Conservation (phyloP, 345 rosid species). For the Passiflora organensis region DNA sequence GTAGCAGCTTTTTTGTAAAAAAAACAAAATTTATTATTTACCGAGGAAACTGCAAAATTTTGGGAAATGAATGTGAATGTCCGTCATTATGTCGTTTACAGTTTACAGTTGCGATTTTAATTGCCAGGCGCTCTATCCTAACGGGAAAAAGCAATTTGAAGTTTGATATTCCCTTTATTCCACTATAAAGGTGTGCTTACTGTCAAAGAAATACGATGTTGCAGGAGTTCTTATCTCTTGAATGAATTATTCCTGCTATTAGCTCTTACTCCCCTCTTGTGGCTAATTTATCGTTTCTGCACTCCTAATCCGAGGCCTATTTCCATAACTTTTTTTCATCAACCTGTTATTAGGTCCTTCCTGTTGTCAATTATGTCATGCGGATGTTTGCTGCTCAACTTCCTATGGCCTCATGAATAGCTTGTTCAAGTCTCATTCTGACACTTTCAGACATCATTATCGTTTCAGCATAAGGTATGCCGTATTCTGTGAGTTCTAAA, state of each 20-base stretch:
- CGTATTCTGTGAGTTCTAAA: neutral
- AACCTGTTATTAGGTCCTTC: constrained; percentile 46
- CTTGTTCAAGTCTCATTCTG: constrained; percentile 46
- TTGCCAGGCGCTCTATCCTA: too few relatives aligned
- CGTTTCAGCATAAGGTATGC: constrained; percentile 45
- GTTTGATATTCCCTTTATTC: too few relatives aligned
- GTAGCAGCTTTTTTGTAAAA: too few relatives aligned
- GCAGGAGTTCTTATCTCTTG: neutral
- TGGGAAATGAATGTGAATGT: too few relatives aligned
- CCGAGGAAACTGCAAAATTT: too few relatives aligned
- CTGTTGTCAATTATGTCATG: constrained; percentile 47
- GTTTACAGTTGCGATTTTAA: too few relatives aligned
- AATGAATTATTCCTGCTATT: neutral
- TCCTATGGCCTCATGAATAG: constrained; percentile 40
- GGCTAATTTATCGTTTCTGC: neutral
- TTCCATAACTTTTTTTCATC: neutral
- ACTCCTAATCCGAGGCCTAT: neutral
- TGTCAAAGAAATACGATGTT: too few relatives aligned
- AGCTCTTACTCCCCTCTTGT: neutral
- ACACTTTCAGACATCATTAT: constrained; percentile 41
- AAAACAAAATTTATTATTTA: too few relatives aligned
- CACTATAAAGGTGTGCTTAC: too few relatives aligned
- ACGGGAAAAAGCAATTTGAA: too few relatives aligned
- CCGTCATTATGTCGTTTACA: too few relatives aligned
- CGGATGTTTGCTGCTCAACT: constrained; percentile 59